A percentile compares a stretch with the other conserved stretches of the same genome.
phyloP scores from a whole-genome alignment of 345 rosid genomes.

The Isatis tinctoria region DNA sequence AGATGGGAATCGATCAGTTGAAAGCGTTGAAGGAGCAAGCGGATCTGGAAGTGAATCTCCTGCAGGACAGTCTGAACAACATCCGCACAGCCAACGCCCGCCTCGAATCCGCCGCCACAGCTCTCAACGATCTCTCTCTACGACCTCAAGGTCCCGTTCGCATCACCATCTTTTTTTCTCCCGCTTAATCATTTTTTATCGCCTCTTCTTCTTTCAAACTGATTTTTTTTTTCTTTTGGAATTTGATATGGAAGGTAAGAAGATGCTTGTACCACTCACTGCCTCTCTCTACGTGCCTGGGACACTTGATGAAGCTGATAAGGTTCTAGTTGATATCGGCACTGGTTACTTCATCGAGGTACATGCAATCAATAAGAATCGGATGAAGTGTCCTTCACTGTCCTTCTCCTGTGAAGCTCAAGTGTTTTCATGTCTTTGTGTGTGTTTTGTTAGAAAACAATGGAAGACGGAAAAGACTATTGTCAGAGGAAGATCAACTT shows the following conservation, averaged over 20 bases:
- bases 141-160: slow-evolving; percentile 53
- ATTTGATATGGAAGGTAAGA: slow-evolving; percentile 41
- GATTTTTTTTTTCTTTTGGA: neutral
- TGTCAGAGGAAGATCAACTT: slow-evolving; percentile 92
- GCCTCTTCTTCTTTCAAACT: neutral
- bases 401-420: neutral
- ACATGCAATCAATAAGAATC: neutral
- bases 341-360: slow-evolving; percentile 99
- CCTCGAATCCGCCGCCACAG: slow-evolving; percentile 65
- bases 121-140: slow-evolving; percentile 81
- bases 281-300: slow-evolving; percentile 95
- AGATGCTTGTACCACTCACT: slow-evolving; percentile 88
- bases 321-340: slow-evolving; percentile 87
- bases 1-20: slow-evolving; percentile 81
- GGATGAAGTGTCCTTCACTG: neutral
- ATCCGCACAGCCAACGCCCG: slow-evolving; percentile 90
- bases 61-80: slow-evolving; percentile 95
- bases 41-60: slow-evolving; percentile 84
- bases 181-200: neutral
- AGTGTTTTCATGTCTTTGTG: neutral
- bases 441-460: slow-evolving; percentile 62
- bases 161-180: neutral
- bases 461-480: slow-evolving; percentile 84
- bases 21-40: slow-evolving; percentile 84
- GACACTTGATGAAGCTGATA: slow-evolving; percentile 70